Evolutionary conservation across 2,329 filamentous ascomycete genomes (phyloP), one percentile per base, ranked within the genome.

Genomic region (Pseudopithomyces chartarum): DNA sequence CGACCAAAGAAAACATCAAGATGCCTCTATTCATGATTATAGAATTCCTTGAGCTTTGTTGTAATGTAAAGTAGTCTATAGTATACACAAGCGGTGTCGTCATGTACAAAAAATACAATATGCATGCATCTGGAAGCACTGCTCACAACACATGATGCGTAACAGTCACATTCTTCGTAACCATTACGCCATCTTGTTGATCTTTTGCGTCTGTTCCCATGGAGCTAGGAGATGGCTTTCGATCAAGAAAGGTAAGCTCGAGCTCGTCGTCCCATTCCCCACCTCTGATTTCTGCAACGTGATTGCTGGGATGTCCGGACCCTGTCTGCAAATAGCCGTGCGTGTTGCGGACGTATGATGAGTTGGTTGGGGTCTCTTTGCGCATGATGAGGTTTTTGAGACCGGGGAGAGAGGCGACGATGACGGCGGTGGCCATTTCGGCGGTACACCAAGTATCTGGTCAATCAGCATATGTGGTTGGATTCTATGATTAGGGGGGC

Each of bases 401-500:
- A 2, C 56, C 55, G 6, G 64, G 65, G 6, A 68, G 58, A 3
- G 62, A 68, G 29, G 62, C 65, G 34, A 68, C 64, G 20, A 60
- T 59, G 33, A 57, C 39, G 43, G 63, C 61, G 40, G 63, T 67
- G 43, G 63, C 62, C 59, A 67, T 63, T 44, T 68, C 64, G 22
- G 64, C 64, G 19, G 64, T 66, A 26, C 61, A 66, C 63, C 63
- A 66, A 7, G 61, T 47, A 40, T 66, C 65, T 68, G 33, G 11
- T 15, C n/a, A 29, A 12, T 48, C 54, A 33, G 42, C 12, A 5
- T 7, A 2, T 26, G 13, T 17, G 19, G 10, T 15, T 40, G 39
- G 8, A 3, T 10, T 2, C 11, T 33, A 33, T 6, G 12, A 13
- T 3, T n/a, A 19, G 17, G 19, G 19, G 22, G 2, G 47, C 63